phyloP scores from a whole-genome alignment of 1,284 basidiomycete species.

The Takashimella koratensis region DNA sequence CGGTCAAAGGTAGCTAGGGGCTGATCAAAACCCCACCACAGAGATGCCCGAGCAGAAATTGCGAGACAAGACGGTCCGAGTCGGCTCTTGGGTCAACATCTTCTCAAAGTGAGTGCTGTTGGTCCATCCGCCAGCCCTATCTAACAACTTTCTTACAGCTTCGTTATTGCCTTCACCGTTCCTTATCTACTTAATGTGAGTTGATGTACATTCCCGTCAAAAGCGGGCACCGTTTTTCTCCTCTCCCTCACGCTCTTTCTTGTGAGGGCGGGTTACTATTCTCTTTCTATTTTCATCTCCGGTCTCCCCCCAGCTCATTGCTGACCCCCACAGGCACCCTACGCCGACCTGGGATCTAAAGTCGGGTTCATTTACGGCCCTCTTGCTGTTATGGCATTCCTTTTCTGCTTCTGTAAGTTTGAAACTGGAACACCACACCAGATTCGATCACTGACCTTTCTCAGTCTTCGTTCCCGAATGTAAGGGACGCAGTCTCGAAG shows the following conservation, averaged over 20 bases:
- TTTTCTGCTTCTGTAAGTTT: neutral
- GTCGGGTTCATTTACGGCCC: constrained; percentile 2
- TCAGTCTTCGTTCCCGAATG: neutral
- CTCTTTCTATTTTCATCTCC: no score
- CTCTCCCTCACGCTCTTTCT: no score
- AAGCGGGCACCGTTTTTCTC: no score
- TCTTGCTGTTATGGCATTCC: neutral
- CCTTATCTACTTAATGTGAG: constrained; percentile 9
- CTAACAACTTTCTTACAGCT: neutral
- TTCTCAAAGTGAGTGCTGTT: neutral
- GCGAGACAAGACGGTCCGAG: neutral
- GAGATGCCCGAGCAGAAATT: constrained; percentile 4
- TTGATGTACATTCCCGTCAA: no score
- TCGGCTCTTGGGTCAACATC: neutral
- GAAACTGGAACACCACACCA: no score
- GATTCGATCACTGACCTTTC: no score
- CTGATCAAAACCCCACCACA: no score
- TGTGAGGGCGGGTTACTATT: no score
- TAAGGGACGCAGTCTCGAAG: neutral
- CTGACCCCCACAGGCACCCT: no score
- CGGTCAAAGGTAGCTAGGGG: no score
- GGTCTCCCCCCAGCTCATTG: no score
- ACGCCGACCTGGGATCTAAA: constrained; percentile 10
- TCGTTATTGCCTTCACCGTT: constrained; percentile 7
- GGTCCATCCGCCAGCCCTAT: no score